Percentiles rank a stretch among this genome's conserved stretches.
These are phyloP conservation scores for Xylaria sp. DNA, from an alignment of 2,329 filamentous ascomycete species.

Conservation along the genomic window DNA sequence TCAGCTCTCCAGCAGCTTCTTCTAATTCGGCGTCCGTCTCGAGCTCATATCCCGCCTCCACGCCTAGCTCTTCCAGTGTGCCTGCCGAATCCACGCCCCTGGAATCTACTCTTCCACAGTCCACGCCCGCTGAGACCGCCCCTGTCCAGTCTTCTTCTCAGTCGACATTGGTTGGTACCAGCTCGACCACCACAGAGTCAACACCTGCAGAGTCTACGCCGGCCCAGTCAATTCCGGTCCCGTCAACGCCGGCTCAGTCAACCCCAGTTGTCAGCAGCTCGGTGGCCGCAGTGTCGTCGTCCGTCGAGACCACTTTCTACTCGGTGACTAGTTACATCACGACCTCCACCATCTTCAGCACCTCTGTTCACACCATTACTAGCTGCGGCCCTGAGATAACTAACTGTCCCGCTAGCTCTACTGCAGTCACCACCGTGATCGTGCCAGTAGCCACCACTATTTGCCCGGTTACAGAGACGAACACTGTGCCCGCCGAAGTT, in stretches of 20 bases:
- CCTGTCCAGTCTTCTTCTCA: constrained; percentile 1
- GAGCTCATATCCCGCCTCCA: constrained; percentile 15
- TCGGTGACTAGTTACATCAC: constrained; percentile 38
- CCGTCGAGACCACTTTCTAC: constrained; percentile 15
- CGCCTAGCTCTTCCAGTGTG: constrained; percentile 16
- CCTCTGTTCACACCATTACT: constrained; percentile 45
- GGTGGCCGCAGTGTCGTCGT: constrained; percentile 23
- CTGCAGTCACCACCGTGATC: constrained; percentile 47
- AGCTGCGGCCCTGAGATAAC: constrained; percentile 47
- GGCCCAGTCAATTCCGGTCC: constrained; percentile 15
- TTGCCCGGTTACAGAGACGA: constrained; percentile 55
- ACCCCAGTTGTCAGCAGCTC: constrained; percentile 15
- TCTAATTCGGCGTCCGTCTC: constrained; percentile 7
- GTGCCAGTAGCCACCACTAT: constrained; percentile 55
- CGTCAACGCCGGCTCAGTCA: constrained; percentile 10
- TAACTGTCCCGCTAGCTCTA: constrained; percentile 43
- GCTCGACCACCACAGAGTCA: not conserved
- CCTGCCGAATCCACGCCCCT: constrained; percentile 10
- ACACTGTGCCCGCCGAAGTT: constrained; percentile 22
- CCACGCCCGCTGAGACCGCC: constrained; percentile 9
- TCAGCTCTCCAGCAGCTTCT: constrained; percentile 4
- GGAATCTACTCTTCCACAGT: constrained; percentile 11
- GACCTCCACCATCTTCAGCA: constrained; percentile 48
- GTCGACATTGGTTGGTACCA: constrained; percentile 12
- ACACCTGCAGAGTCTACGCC: constrained; percentile 22